Evolutionary conservation across 2,329 filamentous ascomycete genomes (phyloP).

Genomic region (Xylaria sp.): DNA sequence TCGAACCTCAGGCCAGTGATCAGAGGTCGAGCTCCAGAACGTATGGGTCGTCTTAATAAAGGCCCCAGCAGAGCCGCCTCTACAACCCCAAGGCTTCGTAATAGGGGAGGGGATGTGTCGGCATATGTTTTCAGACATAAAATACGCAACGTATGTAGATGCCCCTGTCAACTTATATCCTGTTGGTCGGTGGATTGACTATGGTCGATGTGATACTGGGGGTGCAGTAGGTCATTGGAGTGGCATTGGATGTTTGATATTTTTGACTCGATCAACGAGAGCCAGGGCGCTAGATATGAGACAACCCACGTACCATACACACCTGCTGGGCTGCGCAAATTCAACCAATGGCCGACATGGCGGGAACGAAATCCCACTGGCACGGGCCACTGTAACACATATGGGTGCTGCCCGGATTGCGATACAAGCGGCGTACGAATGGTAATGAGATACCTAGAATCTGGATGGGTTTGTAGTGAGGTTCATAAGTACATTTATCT

Average conservation of each 20-base stretch:
- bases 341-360: slow-evolving; percentile 28
- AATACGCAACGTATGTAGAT: not conserved
- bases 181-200: not conserved
- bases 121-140: not conserved
- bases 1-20: not conserved
- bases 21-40: not conserved
- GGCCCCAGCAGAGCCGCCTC: not conserved
- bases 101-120: not conserved
- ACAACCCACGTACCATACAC: too few species aligned
- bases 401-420: not conserved
- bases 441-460: not conserved
- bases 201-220: not conserved
- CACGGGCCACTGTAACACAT: slow-evolving; percentile 3
- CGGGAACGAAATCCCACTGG: slow-evolving; percentile 28
- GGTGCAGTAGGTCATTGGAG: not conserved
- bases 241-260: not conserved
- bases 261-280: not conserved
- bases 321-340: slow-evolving; percentile 7
- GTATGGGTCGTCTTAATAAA: not conserved
- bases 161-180: not conserved
- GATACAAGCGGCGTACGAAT: not conserved
- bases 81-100: not conserved
- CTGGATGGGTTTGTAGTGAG: not conserved
- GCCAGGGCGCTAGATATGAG: too few species aligned
- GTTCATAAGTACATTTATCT: not conserved